Percentiles rank a stretch among this genome's conserved stretches.
phyloP scores from a whole-genome alignment of 2,329 filamentous ascomycete species.

The Paecilomyces niveus region DNA sequence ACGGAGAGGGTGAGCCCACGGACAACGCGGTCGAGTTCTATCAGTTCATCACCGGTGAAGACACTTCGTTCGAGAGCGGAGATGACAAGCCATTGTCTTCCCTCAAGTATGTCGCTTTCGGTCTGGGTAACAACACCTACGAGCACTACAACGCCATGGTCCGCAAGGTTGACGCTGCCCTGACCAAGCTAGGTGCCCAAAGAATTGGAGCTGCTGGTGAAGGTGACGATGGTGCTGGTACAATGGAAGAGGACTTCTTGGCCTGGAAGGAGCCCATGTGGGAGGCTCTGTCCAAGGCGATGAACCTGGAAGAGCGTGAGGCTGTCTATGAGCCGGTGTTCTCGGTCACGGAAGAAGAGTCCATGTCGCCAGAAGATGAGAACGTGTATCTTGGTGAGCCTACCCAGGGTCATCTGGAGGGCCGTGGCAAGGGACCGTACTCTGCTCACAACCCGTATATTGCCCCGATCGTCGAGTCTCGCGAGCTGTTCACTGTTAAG shows the following conservation, averaged over 20 bases:
- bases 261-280: conserved; percentile 99
- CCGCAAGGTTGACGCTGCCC: conserved; percentile 74
- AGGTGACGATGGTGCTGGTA: conserved; percentile 94
- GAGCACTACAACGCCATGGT: conserved; percentile 99
- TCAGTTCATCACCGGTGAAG: conserved; percentile 83
- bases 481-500: conserved; percentile 80
- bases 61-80: conserved; percentile 70
- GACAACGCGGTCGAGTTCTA: conserved; percentile 99
- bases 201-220: conserved; percentile 85
- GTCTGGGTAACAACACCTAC: conserved; percentile 97
- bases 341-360: conserved; percentile 67
- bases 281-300: conserved; percentile 70
- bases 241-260: conserved; percentile 99
- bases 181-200: conserved; percentile 74
- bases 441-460: conserved; percentile 97
- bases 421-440: conserved; percentile 75
- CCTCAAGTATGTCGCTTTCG: conserved; percentile 90
- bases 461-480: conserved; percentile 84
- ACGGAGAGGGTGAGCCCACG: conserved; percentile 96
- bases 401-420: conserved; percentile 91
- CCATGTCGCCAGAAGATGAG: conserved; percentile 64
- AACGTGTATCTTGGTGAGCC: conserved; percentile 93
- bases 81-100: conserved; percentile 69
- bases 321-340: conserved; percentile 93
- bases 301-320: conserved; percentile 90